These are phyloP conservation scores for Solanum stenotomum DNA, from an alignment of 257 asterid genomes.

Conservation along the genomic window DNA sequence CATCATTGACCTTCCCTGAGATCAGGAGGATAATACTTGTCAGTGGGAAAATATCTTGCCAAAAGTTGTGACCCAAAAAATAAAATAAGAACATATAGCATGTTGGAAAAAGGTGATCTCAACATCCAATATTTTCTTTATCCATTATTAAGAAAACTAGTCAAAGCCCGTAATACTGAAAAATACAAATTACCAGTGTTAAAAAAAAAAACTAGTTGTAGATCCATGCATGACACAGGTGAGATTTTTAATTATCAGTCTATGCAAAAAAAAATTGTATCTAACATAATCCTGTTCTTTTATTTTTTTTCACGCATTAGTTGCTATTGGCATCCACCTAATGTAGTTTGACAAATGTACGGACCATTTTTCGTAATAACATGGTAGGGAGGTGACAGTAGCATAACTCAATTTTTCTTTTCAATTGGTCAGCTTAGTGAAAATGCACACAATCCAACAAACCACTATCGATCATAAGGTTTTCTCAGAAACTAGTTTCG, in stretches of 20 bases:
- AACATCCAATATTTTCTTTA: neutral
- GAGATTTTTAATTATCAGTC: neutral
- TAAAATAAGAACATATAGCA: neutral
- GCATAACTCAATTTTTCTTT: neutral
- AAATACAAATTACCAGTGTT: neutral
- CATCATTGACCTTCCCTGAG: slow-evolving; percentile 74
- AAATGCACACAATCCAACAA: neutral
- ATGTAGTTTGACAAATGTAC: neutral
- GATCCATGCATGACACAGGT: neutral
- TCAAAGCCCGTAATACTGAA: neutral
- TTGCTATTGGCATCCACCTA: neutral
- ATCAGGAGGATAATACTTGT: neutral
- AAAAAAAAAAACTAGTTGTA: neutral
- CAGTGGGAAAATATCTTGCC: neutral
- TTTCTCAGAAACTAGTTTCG: neutral
- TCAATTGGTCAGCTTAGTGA: neutral
- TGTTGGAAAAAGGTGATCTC: neutral
- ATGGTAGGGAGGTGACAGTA: neutral
- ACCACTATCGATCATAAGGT: neutral
- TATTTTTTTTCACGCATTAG: neutral
- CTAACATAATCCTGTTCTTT: neutral
- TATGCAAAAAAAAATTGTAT: neutral
- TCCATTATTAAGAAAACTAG: neutral
- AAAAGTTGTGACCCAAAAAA: neutral
- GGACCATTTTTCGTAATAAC: neutral